Percentiles rank a stretch among this genome's conserved stretches.
phyloP scores from a whole-genome alignment of 305 asterid genomes.

The Fraxinus greggii region DNA sequence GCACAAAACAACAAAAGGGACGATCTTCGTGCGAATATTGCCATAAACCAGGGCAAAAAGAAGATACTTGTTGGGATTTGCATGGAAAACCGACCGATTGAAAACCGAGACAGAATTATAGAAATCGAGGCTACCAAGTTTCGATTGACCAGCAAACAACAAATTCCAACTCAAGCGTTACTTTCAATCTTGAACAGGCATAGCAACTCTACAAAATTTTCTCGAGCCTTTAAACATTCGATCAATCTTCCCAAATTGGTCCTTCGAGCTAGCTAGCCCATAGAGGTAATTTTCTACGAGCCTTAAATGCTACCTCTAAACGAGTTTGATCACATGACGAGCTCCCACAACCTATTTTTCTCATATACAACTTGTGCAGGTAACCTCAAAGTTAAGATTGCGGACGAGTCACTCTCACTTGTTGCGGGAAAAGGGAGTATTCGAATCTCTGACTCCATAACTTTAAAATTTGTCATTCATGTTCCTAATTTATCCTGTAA shows the following conservation, averaged over 20 bases:
- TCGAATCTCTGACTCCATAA: neutral
- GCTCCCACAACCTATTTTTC: neutral
- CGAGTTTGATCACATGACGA: neutral
- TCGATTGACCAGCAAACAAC: neutral
- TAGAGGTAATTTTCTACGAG: neutral
- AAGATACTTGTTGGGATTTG: neutral
- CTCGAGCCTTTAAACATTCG: neutral
- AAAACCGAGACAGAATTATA: neutral
- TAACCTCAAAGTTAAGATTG: neutral
- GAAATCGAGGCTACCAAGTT: neutral
- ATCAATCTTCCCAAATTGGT: neutral
- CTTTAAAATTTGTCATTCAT: neutral
- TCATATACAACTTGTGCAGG: conserved; percentile 1
- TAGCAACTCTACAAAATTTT: neutral
- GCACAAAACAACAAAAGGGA: neutral
- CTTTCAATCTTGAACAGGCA: neutral
- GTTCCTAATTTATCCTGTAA: neutral
- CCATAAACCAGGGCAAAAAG: neutral
- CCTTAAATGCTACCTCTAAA: neutral
- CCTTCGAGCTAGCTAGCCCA: neutral
- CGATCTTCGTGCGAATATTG: neutral
- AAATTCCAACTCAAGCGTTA: neutral
- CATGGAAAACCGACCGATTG: neutral
- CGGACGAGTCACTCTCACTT: neutral
- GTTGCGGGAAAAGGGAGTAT: neutral